Base-by-base conservation (phyloP, 371 early-diverging fungal species). In the Globomyces sp. region DNA sequence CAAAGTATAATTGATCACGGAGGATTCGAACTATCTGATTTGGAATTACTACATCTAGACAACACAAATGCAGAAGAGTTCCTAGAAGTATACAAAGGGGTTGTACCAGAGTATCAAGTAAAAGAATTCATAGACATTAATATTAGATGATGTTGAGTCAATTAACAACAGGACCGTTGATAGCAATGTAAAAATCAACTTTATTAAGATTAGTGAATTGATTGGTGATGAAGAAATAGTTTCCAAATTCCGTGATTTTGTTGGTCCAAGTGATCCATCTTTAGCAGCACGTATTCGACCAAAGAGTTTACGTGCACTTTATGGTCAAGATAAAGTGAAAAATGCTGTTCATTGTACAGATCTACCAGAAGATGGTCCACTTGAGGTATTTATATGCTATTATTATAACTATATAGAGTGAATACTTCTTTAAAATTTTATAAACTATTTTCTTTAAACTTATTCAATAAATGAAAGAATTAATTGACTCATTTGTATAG, bases 341-440 rank as follows among this genome's bases (percentile, higher is more conserved):
- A 81, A 81, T 62, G 80, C 77, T 6, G 62, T 83, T 3, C 83
- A 83, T 61, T 78, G 78, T 65, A 83, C 83, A 3, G 83, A 83
- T 61, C 62, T 83, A 55, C 71, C 71, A 5, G 83, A 80, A 36
- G 83, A 83, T 69, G 81, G 79, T 8, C 13, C 61, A 6, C 64
- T 83, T 58, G 83, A 83, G 75, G 82, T 81, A 57, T 10, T 41
- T 57, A n/a, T 24, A 24, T 24, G 24, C 24, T 24, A 24, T 24
- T 24, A 63, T 11, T 34, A 5, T 64, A 36, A 44, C 44, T 9
- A 1, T 24, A 24, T 10, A 64, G 64, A 61, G 47, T 13, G 66
- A 66, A 46, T 66, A 66, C 45, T 66, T 66, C 42, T 66, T 66
- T 43, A 66, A 66, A 43, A 11, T 66, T 39, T 10, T 66, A 8